phyloP scores from a whole-genome alignment of 2,329 filamentous ascomycete species.

The Arthrobotrys sphaeroides region DNA sequence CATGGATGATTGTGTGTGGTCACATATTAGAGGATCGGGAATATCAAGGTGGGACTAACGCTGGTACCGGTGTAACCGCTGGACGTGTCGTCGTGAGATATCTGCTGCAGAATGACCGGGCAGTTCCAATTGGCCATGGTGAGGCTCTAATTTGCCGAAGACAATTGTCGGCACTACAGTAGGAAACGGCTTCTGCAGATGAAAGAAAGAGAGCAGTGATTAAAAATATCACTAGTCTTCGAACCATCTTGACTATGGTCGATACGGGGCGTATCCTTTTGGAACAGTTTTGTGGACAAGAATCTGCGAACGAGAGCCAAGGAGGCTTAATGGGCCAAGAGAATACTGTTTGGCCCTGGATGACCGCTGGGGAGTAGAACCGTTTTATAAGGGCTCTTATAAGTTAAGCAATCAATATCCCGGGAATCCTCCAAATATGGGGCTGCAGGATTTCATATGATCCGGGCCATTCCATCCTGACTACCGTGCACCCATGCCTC shows the following conservation, averaged over 20 bases:
- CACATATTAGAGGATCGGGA: neutral
- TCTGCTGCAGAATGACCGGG: slow-evolving; percentile 32
- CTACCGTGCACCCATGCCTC: neutral
- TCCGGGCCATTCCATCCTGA: neutral
- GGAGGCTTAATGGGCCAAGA: neutral
- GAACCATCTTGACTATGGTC: slow-evolving; percentile 15
- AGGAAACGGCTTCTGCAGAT: slow-evolving; percentile 6
- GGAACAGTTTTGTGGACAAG: neutral
- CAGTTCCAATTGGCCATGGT: slow-evolving; percentile 15
- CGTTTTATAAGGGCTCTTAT: neutral
- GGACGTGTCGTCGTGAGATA: slow-evolving; percentile 34
- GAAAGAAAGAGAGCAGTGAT: neutral
- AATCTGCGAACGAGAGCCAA: neutral
- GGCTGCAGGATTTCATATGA: neutral
- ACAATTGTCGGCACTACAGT: slow-evolving; percentile 49
- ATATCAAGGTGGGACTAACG: slow-evolving; percentile 10
- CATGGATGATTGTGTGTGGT: neutral
- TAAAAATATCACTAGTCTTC: neutral
- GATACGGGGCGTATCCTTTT: neutral
- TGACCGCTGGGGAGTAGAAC: neutral
- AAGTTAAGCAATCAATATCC: too few species aligned
- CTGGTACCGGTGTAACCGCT: slow-evolving; percentile 22
- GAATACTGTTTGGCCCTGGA: neutral
- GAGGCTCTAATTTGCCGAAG: slow-evolving; percentile 29
- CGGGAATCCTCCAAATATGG: too few species aligned